These are phyloP conservation scores for Penicillium thymicola DNA, from an alignment of 2,329 filamentous ascomycete species.

Conservation along the genomic window DNA sequence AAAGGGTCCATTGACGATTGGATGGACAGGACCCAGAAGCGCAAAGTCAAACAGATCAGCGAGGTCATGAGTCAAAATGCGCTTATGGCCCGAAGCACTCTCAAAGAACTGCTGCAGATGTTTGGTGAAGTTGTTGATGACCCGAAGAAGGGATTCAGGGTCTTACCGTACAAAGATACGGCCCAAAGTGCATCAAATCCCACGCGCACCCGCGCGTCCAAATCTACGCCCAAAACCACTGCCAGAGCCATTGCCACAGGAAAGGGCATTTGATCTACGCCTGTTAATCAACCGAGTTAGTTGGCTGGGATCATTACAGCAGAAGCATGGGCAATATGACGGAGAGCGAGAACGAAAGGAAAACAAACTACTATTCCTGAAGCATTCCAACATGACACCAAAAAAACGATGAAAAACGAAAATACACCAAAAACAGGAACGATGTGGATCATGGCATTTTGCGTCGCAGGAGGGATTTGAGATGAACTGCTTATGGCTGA, in stretches of 20 bases:
- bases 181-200: background rate
- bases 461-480: background rate
- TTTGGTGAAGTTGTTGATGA: slow-evolving; percentile 16
- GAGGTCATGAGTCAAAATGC: slow-evolving; percentile 23
- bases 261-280: background rate
- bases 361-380: background rate
- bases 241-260: background rate
- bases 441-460: background rate
- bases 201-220: background rate
- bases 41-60: slow-evolving; percentile 44
- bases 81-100: slow-evolving; percentile 13
- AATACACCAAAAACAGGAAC: background rate
- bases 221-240: background rate
- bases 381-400: background rate
- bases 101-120: slow-evolving; percentile 23
- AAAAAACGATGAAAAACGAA: background rate
- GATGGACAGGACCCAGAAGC: slow-evolving; percentile 54
- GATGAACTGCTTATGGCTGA: background rate
- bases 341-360: background rate
- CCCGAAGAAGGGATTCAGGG: background rate
- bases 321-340: background rate
- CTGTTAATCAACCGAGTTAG: background rate
- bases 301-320: no score
- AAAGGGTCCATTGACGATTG: slow-evolving; percentile 57
- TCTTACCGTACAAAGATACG: background rate